Base-by-base conservation (phyloP, 495 filamentous ascomycete genomes). In the Neurospora sp. region DNA sequence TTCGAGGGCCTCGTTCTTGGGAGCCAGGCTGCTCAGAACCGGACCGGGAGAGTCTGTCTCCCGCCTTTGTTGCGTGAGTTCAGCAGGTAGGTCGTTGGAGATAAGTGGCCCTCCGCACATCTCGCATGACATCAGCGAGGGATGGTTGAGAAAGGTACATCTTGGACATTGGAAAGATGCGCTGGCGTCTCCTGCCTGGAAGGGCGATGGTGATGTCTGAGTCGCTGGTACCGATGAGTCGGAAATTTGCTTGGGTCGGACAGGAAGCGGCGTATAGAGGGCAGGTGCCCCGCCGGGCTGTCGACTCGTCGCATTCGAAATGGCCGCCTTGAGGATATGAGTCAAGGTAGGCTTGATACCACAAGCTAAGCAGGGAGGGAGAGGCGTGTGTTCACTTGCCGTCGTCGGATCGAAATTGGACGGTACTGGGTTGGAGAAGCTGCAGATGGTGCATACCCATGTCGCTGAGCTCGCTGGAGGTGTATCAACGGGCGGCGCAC, bases 361-460 rank as follows among this genome's bases (percentile, higher is more conserved):
- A 79, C 96, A 99, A 1, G 94, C 91, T 40, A 97, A 83, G 81
- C 96, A 99, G 73, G 96, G 92, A 11, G 93, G 91, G 37, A 98
- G 81, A 44, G 92, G 88, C 2, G 90, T 94, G 70, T 92, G 86
- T 11, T 88, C 87, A 69, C 87, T 95, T 11, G 92, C 92, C 3
- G 91, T 91, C 2, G 89, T 84, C 0, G 92, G 90, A 73, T 97
- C 94, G 77, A 98, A 98, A 78, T 97, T 97, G 18, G 92, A 92
- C 1, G 96, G 94, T 3, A 98, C 88, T 0, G 93, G 91, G 77
- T 99, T 99, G n/a, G 96, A 96, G 79, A 97, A 95, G 61, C 92
- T 94, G 83, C 96, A 99, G 78, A 99, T 98, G 3, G 93, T 91
- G 83, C 96, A 99, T 66, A 99, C 90, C 96, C 96, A 99, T n/a